Percentiles rank a stretch among this genome's conserved stretches.
Conservation (phyloP, 495 filamentous ascomycete species). For the Filosporella fistucella region DNA sequence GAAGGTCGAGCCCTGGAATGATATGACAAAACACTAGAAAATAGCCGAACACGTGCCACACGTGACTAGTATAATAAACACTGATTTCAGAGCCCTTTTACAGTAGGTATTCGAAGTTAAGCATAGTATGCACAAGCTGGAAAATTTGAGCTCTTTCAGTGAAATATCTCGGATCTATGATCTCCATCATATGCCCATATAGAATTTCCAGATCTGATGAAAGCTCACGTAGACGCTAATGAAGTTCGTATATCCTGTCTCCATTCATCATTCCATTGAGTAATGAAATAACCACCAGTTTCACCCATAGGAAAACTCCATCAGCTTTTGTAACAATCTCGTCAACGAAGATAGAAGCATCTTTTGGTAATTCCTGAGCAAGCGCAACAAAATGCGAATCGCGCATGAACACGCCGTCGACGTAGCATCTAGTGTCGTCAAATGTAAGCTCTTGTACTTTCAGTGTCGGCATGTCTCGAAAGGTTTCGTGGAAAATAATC, state of each 20-base stretch:
- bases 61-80: too few species aligned
- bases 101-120: too few species aligned
- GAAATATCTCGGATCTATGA: not conserved
- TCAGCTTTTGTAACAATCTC: constrained; percentile 27
- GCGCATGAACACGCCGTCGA: not conserved
- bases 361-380: not conserved
- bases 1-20: too few species aligned
- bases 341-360: constrained; percentile 9
- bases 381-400: not conserved
- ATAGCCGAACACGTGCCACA: too few species aligned
- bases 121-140: not conserved
- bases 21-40: too few species aligned
- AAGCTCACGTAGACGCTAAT: constrained; percentile 12
- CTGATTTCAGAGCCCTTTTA: too few species aligned
- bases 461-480: not conserved
- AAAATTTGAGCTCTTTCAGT: not conserved
- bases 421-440: not conserved
- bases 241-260: constrained; percentile 21
- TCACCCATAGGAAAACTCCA: constrained; percentile 40
- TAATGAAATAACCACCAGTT: constrained; percentile 21
- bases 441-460: constrained; percentile 5
- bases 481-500: constrained; percentile 21
- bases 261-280: constrained; percentile 17
- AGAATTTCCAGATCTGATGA: constrained; percentile 24
- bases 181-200: not conserved